phyloP scores from a whole-genome alignment of 2,329 filamentous ascomycete species.

The Sarocladiaceae sp. region DNA sequence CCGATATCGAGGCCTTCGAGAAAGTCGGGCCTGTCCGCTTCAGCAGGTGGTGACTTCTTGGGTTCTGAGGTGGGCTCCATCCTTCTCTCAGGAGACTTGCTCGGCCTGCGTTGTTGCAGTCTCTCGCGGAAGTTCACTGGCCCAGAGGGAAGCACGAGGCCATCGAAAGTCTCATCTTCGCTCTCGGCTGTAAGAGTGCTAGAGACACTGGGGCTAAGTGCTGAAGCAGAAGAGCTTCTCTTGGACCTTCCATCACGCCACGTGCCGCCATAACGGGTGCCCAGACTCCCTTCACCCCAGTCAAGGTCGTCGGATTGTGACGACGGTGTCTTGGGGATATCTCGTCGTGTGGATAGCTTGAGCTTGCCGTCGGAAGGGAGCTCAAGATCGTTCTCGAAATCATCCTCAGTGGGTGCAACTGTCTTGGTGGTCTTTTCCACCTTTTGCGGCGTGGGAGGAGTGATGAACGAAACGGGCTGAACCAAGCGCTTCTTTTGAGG shows the following conservation, averaged over 20 bases:
- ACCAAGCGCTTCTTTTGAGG: conserved; percentile 54
- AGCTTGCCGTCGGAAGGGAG: conserved; percentile 64
- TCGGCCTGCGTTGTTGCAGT: conserved; percentile 66
- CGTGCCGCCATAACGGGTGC: conserved; percentile 85
- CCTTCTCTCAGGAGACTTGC: conserved; percentile 47
- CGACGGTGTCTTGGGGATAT: conserved; percentile 60
- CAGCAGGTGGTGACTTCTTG: conserved; percentile 28
- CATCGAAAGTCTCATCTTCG: conserved; percentile 87
- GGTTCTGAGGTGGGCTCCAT: conserved; percentile 29
- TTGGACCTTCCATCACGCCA: conserved; percentile 73
- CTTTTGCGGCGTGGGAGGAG: conserved; percentile 51
- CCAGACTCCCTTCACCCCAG: conserved; percentile 90
- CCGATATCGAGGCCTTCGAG: conserved; percentile 84
- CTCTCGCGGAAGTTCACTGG: conserved; percentile 80
- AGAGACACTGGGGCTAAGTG: conserved; percentile 86
- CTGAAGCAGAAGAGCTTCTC: conserved; percentile 82
- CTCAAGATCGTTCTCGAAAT: conserved; percentile 70
- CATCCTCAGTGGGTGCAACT: conserved; percentile 44
- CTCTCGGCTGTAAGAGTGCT: conserved; percentile 90
- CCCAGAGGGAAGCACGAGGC: conserved; percentile 79
- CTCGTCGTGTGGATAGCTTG: conserved; percentile 56
- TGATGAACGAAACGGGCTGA: conserved; percentile 50
- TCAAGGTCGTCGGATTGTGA: conserved; percentile 73
- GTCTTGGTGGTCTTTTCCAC: conserved; percentile 23
- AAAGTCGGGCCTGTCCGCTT: conserved; percentile 68